A percentile compares a stretch with the other conserved stretches of the same genome.
These are phyloP conservation scores for Penicillium sp. DNA, from an alignment of 2,329 filamentous ascomycete species.

Conservation along the genomic window DNA sequence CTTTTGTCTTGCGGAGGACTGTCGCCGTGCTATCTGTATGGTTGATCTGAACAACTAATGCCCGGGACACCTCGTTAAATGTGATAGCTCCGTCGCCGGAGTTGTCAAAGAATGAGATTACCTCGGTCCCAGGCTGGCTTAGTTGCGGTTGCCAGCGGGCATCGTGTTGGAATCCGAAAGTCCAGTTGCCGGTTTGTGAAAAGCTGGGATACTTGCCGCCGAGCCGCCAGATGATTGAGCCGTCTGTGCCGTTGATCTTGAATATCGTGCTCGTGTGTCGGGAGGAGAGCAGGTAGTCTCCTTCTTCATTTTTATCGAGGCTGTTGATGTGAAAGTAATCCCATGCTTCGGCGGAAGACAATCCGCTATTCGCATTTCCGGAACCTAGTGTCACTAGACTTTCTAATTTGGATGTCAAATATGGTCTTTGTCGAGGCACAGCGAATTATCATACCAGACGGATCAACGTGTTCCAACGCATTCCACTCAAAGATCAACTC, in stretches of 20 bases:
- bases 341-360: slow-evolving; percentile 18
- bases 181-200: slow-evolving; percentile 36
- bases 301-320: slow-evolving; percentile 16
- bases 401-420: neutral
- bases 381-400: neutral
- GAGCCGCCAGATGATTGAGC: slow-evolving; percentile 29
- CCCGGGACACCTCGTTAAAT: slow-evolving; percentile 8
- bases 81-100: slow-evolving; percentile 32
- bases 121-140: slow-evolving; percentile 6
- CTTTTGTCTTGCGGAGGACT: slow-evolving; percentile 3
- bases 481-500: slow-evolving; percentile 8
- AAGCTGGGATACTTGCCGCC: slow-evolving; percentile 22
- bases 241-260: slow-evolving; percentile 27
- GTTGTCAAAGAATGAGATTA: slow-evolving; percentile 29
- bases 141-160: slow-evolving; percentile 9
- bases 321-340: slow-evolving; percentile 34
- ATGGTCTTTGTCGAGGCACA: neutral
- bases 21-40: slow-evolving; percentile 4
- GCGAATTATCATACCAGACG: neutral
- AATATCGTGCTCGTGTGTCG: slow-evolving; percentile 28
- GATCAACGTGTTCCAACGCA: slow-evolving; percentile 3
- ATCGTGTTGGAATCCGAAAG: slow-evolving; percentile 33
- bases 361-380: slow-evolving; percentile 16
- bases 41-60: slow-evolving; percentile 25
- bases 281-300: slow-evolving; percentile 30